These are phyloP conservation scores for Phytophthora capsici DNA, from an alignment of 352 stramenopile species.

Conservation along the genomic window DNA sequence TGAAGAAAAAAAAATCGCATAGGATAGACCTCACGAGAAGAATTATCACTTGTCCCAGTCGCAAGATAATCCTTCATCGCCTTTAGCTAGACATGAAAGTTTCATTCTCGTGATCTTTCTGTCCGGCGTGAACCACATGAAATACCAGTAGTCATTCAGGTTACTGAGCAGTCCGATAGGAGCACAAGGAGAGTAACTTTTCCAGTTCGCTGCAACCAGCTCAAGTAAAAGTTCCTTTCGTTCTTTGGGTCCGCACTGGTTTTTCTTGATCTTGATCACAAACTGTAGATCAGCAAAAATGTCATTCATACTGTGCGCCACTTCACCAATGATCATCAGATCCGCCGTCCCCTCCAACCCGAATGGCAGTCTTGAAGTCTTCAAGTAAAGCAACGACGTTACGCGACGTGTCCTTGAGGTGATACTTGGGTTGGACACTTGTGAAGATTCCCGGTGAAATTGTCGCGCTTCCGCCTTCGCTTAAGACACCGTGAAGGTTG, in stretches of 20 bases:
- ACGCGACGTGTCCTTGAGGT: slow-evolving; percentile 17
- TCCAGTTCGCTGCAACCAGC: slow-evolving; percentile 21
- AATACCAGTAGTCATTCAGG: slow-evolving; percentile 33
- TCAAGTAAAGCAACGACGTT: slow-evolving; percentile 13
- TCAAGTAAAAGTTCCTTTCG: background rate
- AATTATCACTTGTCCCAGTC: slow-evolving; percentile 5
- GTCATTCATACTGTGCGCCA: slow-evolving; percentile 10
- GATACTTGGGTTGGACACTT: slow-evolving; percentile 17
- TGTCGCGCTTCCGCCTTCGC: background rate
- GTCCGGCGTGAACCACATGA: slow-evolving; percentile 27
- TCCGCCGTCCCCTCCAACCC: slow-evolving; percentile 21
- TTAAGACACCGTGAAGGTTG: background rate
- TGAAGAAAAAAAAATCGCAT: too few relatives aligned
- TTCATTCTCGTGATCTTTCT: slow-evolving; percentile 22
- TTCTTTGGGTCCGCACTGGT: background rate
- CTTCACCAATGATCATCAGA: slow-evolving; percentile 25
- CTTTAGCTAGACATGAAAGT: slow-evolving; percentile 23
- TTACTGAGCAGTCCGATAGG: slow-evolving; percentile 30
- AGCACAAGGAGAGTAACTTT: slow-evolving; percentile 27
- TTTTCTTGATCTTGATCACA: slow-evolving; percentile 10
- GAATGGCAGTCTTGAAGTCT: slow-evolving; percentile 15
- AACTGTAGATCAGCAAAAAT: slow-evolving; percentile 12
- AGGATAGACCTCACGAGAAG: background rate
- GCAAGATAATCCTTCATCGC: slow-evolving; percentile 18
- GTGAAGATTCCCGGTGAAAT: background rate